A percentile compares a stretch with the other conserved stretches of the same genome.
Conservation (phyloP, 768 basidiomycete genomes). For the Amanita rimosa region DNA sequence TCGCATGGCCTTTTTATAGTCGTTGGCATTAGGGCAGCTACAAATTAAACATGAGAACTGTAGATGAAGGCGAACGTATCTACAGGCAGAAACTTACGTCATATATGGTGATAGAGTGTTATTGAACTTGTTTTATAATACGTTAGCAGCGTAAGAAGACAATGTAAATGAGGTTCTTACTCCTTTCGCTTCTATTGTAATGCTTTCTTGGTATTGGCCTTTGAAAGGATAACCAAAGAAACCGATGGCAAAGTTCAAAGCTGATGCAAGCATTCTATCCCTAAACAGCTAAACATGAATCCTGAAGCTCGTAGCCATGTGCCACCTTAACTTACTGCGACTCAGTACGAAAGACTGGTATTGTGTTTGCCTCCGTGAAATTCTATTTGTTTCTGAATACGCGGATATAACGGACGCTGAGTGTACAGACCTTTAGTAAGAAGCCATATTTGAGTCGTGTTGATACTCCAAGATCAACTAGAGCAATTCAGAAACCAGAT, state of each 20-base stretch:
- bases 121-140: constrained; percentile 44
- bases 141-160: constrained; percentile 7
- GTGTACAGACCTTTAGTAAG: constrained; percentile 40
- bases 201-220: constrained; percentile 63
- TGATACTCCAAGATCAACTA: constrained; percentile 59
- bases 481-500: neutral
- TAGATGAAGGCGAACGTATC: neutral
- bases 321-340: constrained; percentile 38
- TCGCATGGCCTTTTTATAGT: constrained; percentile 39
- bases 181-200: constrained; percentile 55
- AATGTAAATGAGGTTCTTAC: constrained; percentile 23
- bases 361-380: constrained; percentile 44
- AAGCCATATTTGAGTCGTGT: constrained; percentile 73
- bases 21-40: constrained; percentile 54
- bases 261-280: constrained; percentile 62
- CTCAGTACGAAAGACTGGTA: constrained; percentile 75
- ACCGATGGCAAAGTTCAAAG: constrained; percentile 58
- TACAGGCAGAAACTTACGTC: constrained; percentile 36
- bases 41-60: neutral
- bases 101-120: constrained; percentile 81
- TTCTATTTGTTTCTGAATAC: constrained; percentile 21
- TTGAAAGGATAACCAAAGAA: constrained; percentile 72
- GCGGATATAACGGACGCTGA: neutral
- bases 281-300: constrained; percentile 21
- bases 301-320: neutral